Evolutionary conservation across 2,329 filamentous ascomycete genomes (phyloP), one percentile per base, ranked within the genome.

Genomic region (Teratosphaeriaceae sp.): DNA sequence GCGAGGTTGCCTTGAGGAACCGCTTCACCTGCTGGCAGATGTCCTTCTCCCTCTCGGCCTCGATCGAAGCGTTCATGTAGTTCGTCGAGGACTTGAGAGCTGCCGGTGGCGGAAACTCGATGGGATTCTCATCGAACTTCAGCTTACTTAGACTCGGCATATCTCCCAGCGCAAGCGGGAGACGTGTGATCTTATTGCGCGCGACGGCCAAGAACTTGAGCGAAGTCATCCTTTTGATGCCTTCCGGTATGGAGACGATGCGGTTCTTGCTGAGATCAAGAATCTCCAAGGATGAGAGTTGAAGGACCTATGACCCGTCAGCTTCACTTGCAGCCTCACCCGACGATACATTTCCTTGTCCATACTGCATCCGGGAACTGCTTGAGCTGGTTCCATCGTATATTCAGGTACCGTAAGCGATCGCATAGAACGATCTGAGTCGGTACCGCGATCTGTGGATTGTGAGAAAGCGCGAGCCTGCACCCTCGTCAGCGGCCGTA

Each of bases 201-300:
- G 86, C 84, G 26, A 96, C 77, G 2, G 88, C 89, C 42, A 97
- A 73, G 13, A 96, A 89, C 60, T 94, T 94, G 50, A 97, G 71
- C 1, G 87, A 94, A 4, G 82, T 82, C 56, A 97, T 72, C 58
- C 82, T 87, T 47, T 78, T 79, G 48, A 96, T 85, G 42, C 89
- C 84, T 36, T 82, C 78, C 0, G 90, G 88, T 2, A 97, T 75
- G 8, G 77, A 71, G 37, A 77, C 78, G 48, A 97, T 80, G 62
- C 84, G 87, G 62, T 97, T 97, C 55, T 86, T 80, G 62, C 88
- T 89, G 42, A 97, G 75, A 66, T 97, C 90, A 47, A 97, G 77
- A 46, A 96, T 95, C 66, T 97, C 89, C 43, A 97, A 77, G 24
- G 88, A 85, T 40, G 79, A 82, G 48, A 97, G 75, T 63, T 88